Percentiles rank a stretch among this genome's conserved stretches.
Conservation (phyloP, 2,329 filamentous ascomycete species). For the Pezicula neosporulosa region DNA sequence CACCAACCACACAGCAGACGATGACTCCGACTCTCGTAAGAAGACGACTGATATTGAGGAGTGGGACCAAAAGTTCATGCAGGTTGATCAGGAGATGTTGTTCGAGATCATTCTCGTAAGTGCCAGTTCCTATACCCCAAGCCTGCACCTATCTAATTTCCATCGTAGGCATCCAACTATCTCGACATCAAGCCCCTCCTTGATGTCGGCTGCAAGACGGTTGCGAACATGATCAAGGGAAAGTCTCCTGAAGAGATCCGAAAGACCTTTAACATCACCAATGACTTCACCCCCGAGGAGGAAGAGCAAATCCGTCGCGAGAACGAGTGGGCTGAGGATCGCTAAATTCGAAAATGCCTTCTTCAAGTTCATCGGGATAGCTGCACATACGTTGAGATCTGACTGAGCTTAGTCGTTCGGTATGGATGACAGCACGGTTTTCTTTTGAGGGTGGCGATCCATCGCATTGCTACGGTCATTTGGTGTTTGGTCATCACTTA, state of each 20-base stretch:
- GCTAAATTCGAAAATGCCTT: conserved; percentile 40
- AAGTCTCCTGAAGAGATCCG: conserved; percentile 99
- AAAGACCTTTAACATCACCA: conserved; percentile 99
- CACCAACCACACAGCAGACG: conserved; percentile 73
- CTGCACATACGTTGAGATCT: not conserved
- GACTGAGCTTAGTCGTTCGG: not conserved
- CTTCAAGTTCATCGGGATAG: not conserved
- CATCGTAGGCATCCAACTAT: conserved; percentile 83
- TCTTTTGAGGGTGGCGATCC: not conserved
- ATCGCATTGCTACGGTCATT: too few relatives aligned
- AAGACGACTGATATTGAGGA: conserved; percentile 99
- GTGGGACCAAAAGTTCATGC: conserved; percentile 99
- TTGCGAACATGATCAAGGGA: conserved; percentile 99
- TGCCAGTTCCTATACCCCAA: conserved; percentile 14
- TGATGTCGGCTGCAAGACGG: conserved; percentile 98
- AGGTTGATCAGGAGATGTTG: conserved; percentile 99
- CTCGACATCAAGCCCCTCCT: conserved; percentile 98
- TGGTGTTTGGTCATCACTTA: too few relatives aligned
- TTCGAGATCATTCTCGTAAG: conserved; percentile 97
- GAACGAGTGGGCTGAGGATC: conserved; percentile 89
- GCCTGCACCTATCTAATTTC: conserved; percentile 7
- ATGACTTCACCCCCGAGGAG: conserved; percentile 98
- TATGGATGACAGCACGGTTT: not conserved
- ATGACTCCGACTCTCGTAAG: conserved; percentile 91
- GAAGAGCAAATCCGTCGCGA: conserved; percentile 95